Percentiles rank a stretch among this genome's conserved stretches.
phyloP scores from a whole-genome alignment of 345 rosid genomes.

The Alliaria petiolata region DNA sequence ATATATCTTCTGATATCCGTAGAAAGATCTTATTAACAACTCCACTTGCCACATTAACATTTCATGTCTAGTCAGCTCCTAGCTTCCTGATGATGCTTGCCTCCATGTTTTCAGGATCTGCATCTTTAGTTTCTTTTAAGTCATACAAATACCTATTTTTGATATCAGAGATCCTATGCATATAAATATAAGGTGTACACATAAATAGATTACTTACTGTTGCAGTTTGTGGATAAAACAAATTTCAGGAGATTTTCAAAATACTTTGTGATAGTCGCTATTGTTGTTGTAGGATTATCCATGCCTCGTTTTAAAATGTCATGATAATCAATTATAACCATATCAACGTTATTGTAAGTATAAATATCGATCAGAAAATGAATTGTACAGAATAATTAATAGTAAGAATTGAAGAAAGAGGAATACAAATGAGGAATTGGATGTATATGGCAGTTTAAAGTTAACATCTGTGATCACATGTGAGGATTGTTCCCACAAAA shows the following conservation, averaged over 20 bases:
- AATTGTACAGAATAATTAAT: not conserved
- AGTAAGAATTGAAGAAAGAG: not conserved
- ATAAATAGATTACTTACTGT: not conserved
- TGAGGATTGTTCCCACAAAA: conserved; percentile 21
- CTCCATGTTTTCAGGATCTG: too few species aligned
- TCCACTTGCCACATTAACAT: too few species aligned
- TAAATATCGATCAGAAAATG: not conserved
- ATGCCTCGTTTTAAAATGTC: not conserved
- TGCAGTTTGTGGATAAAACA: not conserved
- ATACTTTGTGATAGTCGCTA: not conserved
- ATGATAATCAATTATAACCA: not conserved
- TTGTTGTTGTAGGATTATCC: not conserved
- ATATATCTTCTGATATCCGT: too few species aligned
- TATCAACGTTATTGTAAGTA: not conserved
- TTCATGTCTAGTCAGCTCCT: too few species aligned
- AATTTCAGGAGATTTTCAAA: not conserved
- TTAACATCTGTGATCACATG: conserved; percentile 22
- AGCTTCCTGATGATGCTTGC: too few species aligned
- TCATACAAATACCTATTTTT: too few species aligned
- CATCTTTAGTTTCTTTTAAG: too few species aligned
- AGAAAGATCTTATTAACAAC: too few species aligned
- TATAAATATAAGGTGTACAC: not conserved
- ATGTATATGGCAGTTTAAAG: conserved; percentile 9
- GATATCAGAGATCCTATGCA: too few species aligned
- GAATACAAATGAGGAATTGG: not conserved